Evolutionary conservation across 2,329 filamentous ascomycete species (phyloP).

Genomic region (Emmonsiellopsis sp.): DNA sequence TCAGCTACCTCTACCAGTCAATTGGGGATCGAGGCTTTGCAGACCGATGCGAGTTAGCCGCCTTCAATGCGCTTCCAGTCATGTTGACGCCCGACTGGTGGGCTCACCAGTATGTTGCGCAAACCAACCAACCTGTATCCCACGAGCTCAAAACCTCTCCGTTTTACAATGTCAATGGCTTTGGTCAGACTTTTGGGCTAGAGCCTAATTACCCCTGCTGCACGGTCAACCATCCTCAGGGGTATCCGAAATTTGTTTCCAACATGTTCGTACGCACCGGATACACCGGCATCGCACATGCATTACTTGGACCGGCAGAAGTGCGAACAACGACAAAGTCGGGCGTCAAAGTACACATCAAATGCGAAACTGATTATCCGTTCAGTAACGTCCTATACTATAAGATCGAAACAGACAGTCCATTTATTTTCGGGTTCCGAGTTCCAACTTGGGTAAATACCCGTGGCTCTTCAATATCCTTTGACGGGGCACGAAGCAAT

Average conservation of each 20-base stretch:
- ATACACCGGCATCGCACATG: conserved; percentile 41
- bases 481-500: conserved; percentile 14
- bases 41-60: conserved; percentile 43
- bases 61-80: conserved; percentile 49
- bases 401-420: conserved; percentile 24
- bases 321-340: conserved; percentile 31
- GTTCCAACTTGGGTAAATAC: conserved; percentile 37
- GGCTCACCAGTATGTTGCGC: conserved; percentile 47
- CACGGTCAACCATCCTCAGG: conserved; percentile 51
- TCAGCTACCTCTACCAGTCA: conserved; percentile 43
- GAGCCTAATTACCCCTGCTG: conserved; percentile 48
- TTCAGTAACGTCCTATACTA: conserved; percentile 35
- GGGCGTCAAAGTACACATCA: conserved; percentile 31
- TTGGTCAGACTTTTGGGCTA: conserved; percentile 42
- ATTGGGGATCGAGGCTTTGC: conserved; percentile 41
- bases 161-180: conserved; percentile 42
- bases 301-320: conserved; percentile 40
- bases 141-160: conserved; percentile 33
- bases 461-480: conserved; percentile 15
- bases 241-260: conserved; percentile 47
- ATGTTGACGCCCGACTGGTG: conserved; percentile 46
- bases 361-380: conserved; percentile 44
- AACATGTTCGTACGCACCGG: conserved; percentile 39
- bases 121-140: conserved; percentile 46
- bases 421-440: conserved; percentile 38